phyloP scores from a whole-genome alignment of 345 rosid species.

The Eucalyptus fibrosa region DNA sequence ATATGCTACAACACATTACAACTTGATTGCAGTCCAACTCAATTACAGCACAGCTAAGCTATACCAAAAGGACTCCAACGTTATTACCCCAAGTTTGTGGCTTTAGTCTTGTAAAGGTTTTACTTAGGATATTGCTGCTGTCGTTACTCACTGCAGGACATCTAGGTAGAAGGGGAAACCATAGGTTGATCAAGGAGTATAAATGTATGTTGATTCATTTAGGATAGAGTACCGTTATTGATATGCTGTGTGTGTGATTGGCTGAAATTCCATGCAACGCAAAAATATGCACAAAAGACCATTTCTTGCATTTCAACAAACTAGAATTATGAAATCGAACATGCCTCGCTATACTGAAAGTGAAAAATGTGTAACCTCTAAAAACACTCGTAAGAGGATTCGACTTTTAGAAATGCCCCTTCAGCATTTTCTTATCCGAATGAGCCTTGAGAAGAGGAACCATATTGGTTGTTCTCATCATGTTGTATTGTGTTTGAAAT shows the following conservation, averaged over 20 bases:
- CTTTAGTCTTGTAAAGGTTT: neutral
- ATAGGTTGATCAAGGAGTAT: neutral
- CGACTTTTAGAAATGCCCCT: neutral
- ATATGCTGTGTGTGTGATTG: neutral
- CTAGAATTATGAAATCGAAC: neutral
- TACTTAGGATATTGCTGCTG: neutral
- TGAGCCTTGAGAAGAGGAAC: neutral
- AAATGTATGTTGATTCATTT: neutral
- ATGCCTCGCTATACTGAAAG: neutral
- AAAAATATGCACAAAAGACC: neutral
- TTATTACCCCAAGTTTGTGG: neutral
- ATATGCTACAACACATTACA: neutral
- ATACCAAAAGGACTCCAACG: neutral
- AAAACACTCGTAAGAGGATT: neutral
- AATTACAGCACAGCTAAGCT: neutral
- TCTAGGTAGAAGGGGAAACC: neutral
- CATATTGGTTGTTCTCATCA: neutral
- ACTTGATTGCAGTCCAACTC: neutral
- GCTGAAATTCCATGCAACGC: neutral
- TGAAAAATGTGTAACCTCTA: neutral
- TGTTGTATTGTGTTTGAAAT: neutral
- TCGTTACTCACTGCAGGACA: neutral
- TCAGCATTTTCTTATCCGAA: neutral
- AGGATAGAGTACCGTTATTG: neutral
- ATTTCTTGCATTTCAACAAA: neutral